A percentile compares a stretch with the other conserved stretches of the same genome.
These are phyloP conservation scores for Candida sp. DNA, from an alignment of 1,139 yeast species.

Conservation along the genomic window DNA sequence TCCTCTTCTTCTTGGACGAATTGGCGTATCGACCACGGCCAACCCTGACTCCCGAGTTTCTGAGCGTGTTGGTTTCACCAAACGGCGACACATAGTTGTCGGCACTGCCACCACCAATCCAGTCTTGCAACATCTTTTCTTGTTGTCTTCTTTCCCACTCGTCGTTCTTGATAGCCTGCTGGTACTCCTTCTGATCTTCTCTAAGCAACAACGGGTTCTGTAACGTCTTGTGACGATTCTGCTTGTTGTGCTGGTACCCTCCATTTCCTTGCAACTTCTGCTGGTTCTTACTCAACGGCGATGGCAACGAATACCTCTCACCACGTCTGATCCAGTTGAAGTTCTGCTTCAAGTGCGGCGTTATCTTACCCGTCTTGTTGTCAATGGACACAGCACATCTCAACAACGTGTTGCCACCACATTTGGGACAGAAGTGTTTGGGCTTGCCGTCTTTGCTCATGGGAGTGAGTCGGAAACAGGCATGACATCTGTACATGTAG, in stretches of 20 bases:
- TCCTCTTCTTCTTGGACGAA: slow-evolving; percentile 51
- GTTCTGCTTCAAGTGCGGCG: slow-evolving; percentile 90
- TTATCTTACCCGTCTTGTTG: slow-evolving; percentile 76
- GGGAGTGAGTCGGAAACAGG: slow-evolving; percentile 86
- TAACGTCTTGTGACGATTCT: slow-evolving; percentile 56
- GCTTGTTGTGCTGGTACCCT: slow-evolving; percentile 71
- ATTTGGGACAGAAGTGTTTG: slow-evolving; percentile 91
- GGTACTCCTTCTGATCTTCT: slow-evolving; percentile 95
- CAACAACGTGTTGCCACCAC: slow-evolving; percentile 91
- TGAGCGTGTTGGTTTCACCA: slow-evolving; percentile 61
- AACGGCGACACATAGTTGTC: slow-evolving; percentile 94
- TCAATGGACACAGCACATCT: slow-evolving; percentile 92
- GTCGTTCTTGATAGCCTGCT: slow-evolving; percentile 84
- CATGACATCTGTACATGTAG: slow-evolving; percentile 97
- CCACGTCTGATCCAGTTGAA: slow-evolving; percentile 97
- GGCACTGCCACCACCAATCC: slow-evolving; percentile 96
- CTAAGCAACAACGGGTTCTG: slow-evolving; percentile 66
- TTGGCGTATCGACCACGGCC: slow-evolving; percentile 87
- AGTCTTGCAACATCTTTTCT: slow-evolving; percentile 83
- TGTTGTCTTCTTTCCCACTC: slow-evolving; percentile 88
- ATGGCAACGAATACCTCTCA: slow-evolving; percentile 71
- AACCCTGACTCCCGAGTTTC: slow-evolving; percentile 74
- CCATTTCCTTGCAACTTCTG: slow-evolving; percentile 68
- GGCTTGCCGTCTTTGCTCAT: slow-evolving; percentile 77
- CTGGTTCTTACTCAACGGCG: slow-evolving; percentile 72